phyloP scores from a whole-genome alignment of 2,329 filamentous ascomycete genomes.

The Alternaria rosae region DNA sequence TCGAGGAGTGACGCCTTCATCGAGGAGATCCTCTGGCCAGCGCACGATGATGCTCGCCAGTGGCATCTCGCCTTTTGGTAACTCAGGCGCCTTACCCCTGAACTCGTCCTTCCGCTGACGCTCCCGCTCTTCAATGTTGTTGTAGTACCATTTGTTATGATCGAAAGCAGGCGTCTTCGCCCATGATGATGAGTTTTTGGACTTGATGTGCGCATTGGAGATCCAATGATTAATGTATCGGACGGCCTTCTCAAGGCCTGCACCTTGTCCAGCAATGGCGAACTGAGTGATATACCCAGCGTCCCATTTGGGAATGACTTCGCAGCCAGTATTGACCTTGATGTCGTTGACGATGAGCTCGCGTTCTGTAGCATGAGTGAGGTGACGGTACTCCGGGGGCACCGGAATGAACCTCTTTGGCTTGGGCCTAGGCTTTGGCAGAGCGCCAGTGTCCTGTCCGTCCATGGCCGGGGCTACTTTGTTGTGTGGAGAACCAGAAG shows the following conservation, averaged over 20 bases:
- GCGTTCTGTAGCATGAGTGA: conserved; percentile 20
- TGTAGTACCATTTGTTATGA: conserved; percentile 32
- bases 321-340: conserved; percentile 28
- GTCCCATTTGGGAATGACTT: conserved; percentile 23
- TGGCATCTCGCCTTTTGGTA: conserved; percentile 6
- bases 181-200: conserved; percentile 35
- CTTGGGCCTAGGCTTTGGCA: conserved; percentile 12
- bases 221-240: conserved; percentile 41
- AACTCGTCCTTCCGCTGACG: conserved; percentile 29
- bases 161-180: conserved; percentile 37
- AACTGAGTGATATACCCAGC: conserved; percentile 27
- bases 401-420: conserved; percentile 30
- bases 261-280: conserved; percentile 31
- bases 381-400: conserved; percentile 28
- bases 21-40: conserved; percentile 35
- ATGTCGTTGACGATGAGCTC: conserved; percentile 20
- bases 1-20: conserved; percentile 25
- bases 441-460: background rate
- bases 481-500: background rate
- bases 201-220: conserved; percentile 24
- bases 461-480: background rate
- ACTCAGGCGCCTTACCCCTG: conserved; percentile 24
- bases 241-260: conserved; percentile 27
- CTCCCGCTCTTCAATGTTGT: conserved; percentile 24
- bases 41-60: conserved; percentile 6